Conservation (phyloP, 768 basidiomycete genomes). For the Suillus variegatus region DNA sequence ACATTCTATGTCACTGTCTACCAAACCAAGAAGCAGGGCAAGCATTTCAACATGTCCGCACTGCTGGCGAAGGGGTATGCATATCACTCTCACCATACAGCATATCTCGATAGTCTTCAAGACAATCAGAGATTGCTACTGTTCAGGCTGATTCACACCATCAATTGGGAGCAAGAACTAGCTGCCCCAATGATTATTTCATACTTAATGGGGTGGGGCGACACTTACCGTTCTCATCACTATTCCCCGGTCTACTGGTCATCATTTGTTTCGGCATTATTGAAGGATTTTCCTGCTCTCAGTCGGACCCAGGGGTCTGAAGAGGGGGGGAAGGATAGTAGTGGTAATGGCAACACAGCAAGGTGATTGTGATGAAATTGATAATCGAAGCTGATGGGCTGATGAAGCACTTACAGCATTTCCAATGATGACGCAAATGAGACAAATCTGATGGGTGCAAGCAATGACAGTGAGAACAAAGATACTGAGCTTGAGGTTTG, state of each 20-base stretch:
- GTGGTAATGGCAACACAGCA: too few species aligned
- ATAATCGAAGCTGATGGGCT: too few species aligned
- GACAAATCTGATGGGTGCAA: too few species aligned
- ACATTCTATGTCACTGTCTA: conserved; percentile 43
- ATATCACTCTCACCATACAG: conserved; percentile 21
- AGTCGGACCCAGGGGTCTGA: too few species aligned
- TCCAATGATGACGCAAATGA: too few species aligned
- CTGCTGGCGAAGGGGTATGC: conserved; percentile 34
- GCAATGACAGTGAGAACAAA: too few species aligned
- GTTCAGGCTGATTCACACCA: conserved; percentile 25
- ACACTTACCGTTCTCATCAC: conserved; percentile 36
- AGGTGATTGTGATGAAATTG: too few species aligned
- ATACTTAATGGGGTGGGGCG: conserved; percentile 46
- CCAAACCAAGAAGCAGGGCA: conserved; percentile 40
- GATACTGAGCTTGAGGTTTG: too few species aligned
- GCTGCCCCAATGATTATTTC: conserved; percentile 38
- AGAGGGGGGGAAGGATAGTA: too few species aligned
- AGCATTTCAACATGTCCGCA: conserved; percentile 37
- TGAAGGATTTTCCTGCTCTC: too few species aligned
- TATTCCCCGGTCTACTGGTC: conserved; percentile 39
- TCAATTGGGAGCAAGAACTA: conserved; percentile 39
- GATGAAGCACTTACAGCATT: too few species aligned
- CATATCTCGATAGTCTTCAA: neutral
- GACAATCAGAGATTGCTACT: conserved; percentile 33
- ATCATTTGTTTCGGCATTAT: neutral